A percentile compares a stretch with the other conserved stretches of the same genome.
phyloP scores from a whole-genome alignment of 2,329 filamentous ascomycete species.

The Trichophyton schoenleinii region DNA sequence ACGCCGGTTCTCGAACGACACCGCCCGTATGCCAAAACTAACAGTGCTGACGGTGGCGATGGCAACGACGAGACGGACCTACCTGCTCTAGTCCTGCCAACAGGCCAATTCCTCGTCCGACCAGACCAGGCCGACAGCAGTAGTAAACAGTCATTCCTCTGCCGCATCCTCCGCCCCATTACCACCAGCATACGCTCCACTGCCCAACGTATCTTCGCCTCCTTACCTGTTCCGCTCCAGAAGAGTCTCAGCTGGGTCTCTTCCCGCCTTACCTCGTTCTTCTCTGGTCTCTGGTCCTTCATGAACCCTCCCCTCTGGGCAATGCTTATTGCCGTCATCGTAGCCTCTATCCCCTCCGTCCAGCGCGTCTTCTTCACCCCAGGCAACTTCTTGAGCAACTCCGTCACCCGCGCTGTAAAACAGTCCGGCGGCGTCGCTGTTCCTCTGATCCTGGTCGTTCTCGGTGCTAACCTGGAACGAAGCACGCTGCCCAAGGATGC shows the following conservation, averaged over 20 bases:
- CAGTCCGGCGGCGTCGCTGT: slow-evolving; percentile 87
- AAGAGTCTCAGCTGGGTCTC: slow-evolving; percentile 34
- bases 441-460: slow-evolving; percentile 84
- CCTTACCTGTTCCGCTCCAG: slow-evolving; percentile 43
- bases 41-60: slow-evolving; percentile 8
- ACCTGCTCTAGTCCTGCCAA: background rate
- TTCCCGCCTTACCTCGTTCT: slow-evolving; percentile 38
- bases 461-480: slow-evolving; percentile 85
- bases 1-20: slow-evolving; percentile 27
- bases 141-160: background rate
- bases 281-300: slow-evolving; percentile 68
- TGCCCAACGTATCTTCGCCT: slow-evolving; percentile 29
- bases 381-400: slow-evolving; percentile 84
- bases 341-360: slow-evolving; percentile 73
- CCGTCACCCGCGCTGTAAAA: slow-evolving; percentile 72
- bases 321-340: slow-evolving; percentile 81
- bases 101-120: slow-evolving; percentile 23
- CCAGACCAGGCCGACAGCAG: slow-evolving; percentile 33
- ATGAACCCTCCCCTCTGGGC: slow-evolving; percentile 99
- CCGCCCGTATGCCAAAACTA: slow-evolving; percentile 26
- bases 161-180: background rate
- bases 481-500: slow-evolving; percentile 67
- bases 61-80: background rate
- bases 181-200: slow-evolving; percentile 20
- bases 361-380: slow-evolving; percentile 79